Base-by-base conservation (phyloP, 345 rosid genomes). In the Salix viminalis region DNA sequence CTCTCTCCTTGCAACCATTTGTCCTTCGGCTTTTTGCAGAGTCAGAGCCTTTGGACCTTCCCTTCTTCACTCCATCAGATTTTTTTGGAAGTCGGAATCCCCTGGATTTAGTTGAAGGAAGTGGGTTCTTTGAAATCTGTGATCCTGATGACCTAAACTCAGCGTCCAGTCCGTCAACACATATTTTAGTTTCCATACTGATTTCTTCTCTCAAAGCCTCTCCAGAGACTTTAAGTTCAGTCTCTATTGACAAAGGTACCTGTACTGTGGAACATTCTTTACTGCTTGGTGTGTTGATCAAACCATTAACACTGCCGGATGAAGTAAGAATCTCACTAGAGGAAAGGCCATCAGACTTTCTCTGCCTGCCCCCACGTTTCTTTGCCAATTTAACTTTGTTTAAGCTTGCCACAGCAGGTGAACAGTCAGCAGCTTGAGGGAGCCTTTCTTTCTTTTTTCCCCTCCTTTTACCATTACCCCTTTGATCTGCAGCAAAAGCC, bases 391-490 rank as follows among this genome's bases (percentile, higher is more conserved):
- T 90, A 72, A 77, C 75, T 65, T 84, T 82, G 65, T 78, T 82
- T 58, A 70, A 7, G 69, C 79, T 78, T 60, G 81, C 83, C 36
- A 71, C 69, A 42, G 42, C 79, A 74, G 79, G 79, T 21, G 81
- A 83, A 83, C 70, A 76, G 48, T 68, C 68, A 67, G 82, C 79
- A 66, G 77, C 80, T 65, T 42, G 70, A 80, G 71, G 71, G 15
- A 75, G 77, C 58, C 73, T 78, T 81, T 83, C 82, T 80, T 90
- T 89, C 85, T 86, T 91, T 85, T 89, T 79, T 81, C 80, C 92
- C 68, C 64, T 86, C 83, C 75, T 85, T 42, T 79, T 48, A 23
- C 58, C 60, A 24, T 69, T 76, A 76, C 80, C 85, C 81, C 52
- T 79, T 77, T 69, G 68, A 76, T 79, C 60, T 73, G 72, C 61